Percentiles rank a stretch among this genome's conserved stretches.
Evolutionary conservation across 352 stramenopile species (phyloP).

Genomic region (Globisporangium barbulae): DNA sequence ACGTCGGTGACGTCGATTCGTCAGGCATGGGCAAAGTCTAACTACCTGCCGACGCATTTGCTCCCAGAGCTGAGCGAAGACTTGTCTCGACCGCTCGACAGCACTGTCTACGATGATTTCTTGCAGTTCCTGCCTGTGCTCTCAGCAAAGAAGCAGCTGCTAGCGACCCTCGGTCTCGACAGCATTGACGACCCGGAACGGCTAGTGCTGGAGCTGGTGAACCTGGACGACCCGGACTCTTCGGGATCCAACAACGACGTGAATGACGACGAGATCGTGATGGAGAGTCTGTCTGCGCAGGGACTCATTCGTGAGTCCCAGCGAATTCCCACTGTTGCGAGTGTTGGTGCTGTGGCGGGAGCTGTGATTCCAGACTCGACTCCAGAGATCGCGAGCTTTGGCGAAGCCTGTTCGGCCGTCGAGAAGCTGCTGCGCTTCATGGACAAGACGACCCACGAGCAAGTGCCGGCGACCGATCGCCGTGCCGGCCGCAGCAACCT

Average conservation of each 20-base stretch:
- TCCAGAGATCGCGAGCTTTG: constrained; percentile 28
- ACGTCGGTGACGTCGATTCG: constrained; percentile 30
- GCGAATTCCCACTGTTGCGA: constrained; percentile 14
- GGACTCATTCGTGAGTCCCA: constrained; percentile 46
- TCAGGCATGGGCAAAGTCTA: constrained; percentile 35
- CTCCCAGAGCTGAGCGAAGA: constrained; percentile 26
- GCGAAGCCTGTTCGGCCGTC: constrained; percentile 35
- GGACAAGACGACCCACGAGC: constrained; percentile 18
- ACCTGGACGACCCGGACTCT: constrained; percentile 38
- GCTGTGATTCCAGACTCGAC: constrained; percentile 16
- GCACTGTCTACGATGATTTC: constrained; percentile 10
- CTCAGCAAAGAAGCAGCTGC: constrained; percentile 23
- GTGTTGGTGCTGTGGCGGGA: constrained; percentile 9
- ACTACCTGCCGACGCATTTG: constrained; percentile 30
- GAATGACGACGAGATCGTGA: constrained; percentile 59
- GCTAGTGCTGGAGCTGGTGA: constrained; percentile 35
- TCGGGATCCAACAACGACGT: constrained; percentile 18
- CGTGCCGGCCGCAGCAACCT: constrained; percentile 40
- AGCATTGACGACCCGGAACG: constrained; percentile 19
- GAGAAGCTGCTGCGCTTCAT: constrained; percentile 51
- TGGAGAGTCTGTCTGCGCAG: constrained; percentile 54
- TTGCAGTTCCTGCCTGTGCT: constrained; percentile 25
- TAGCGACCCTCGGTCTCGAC: constrained; percentile 37
- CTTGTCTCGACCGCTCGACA: constrained; percentile 13
- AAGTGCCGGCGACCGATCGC: constrained; percentile 29